Conservation (phyloP, 805 yeast genomes). For the Pichia paraexigua region DNA sequence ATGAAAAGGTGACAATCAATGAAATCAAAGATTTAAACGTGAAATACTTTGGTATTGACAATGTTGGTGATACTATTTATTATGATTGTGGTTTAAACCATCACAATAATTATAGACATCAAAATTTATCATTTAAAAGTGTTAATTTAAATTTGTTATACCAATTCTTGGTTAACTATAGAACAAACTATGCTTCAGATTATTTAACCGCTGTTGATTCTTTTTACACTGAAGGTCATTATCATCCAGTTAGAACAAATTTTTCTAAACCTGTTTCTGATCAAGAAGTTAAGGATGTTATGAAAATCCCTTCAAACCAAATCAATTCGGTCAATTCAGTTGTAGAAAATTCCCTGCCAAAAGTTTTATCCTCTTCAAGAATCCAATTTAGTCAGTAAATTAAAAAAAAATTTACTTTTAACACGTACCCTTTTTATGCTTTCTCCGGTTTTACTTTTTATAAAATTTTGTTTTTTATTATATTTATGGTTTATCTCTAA, state of each 20-base stretch:
- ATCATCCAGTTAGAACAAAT: slow-evolving; percentile 20
- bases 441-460: background rate
- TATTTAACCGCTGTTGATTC: slow-evolving; percentile 27
- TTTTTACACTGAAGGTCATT: slow-evolving; percentile 24
- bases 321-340: background rate
- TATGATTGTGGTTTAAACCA: slow-evolving; percentile 27
- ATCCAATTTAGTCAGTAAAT: background rate
- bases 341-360: slow-evolving; percentile 1
- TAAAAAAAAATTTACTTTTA: background rate
- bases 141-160: slow-evolving; percentile 23
- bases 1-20: slow-evolving; percentile 30
- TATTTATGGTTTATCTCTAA: background rate
- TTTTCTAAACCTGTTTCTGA: slow-evolving; percentile 13
- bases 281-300: slow-evolving; percentile 5
- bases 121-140: slow-evolving; percentile 18
- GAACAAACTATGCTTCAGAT: slow-evolving; percentile 24
- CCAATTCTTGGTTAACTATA: slow-evolving; percentile 29
- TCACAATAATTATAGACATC: slow-evolving; percentile 23
- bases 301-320: background rate
- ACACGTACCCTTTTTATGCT: background rate
- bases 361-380: slow-evolving; percentile 13
- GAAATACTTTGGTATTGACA: slow-evolving; percentile 25
- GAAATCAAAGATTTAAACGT: slow-evolving; percentile 25
- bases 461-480: background rate
- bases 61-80: slow-evolving; percentile 29